Evolutionary conservation across 1,284 basidiomycete species (phyloP), one percentile per base, ranked within the genome.

Genomic region (Ganoderma multipileum): DNA sequence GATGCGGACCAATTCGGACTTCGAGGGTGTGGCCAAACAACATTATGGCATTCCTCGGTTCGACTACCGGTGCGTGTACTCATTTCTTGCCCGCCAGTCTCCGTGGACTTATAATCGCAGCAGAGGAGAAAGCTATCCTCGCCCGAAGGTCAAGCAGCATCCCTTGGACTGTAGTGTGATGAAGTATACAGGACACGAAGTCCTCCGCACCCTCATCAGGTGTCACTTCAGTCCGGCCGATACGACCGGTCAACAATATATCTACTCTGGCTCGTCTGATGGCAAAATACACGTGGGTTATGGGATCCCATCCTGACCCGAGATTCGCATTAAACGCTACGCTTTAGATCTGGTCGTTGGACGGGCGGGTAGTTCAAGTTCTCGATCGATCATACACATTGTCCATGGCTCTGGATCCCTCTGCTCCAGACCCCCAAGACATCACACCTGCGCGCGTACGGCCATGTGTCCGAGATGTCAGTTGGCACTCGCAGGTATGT

Each of bases 81-180:
- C 11, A 2, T 52, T 26, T 54, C 11, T 18, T 38, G 30, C 54
- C 12, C 23, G 47, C 41, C 30, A 23, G 30, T 42, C 20, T 44
- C 26, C 65, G 28, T 63, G 33, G 58, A 38, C 50, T 44, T 14
- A 50, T 57, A 20, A 71, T 30, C 72, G 59, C 41, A 57, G n/a
- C 70, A 93, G 92, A 73, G 86, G 88, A 70, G 86, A 87, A n/a
- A 78, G 81, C 63, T 95, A 95, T 76, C 89, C 90, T 0, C 86
- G 84, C 65, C 92, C 92, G 12, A 84, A 81, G 67, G 85, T 83
- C 74, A 78, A 81, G 38, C 85, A 87, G 6, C 91, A 95, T 76
- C 97, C 97, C 1, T 83, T 90, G 70, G 96, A 99, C 79, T 96
- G 94, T 78, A 96, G 94, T 72, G 91, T 99, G 61, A 98, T 99